Base-by-base conservation (phyloP, 352 stramenopile species). In the Globisporangium takayamanum region DNA sequence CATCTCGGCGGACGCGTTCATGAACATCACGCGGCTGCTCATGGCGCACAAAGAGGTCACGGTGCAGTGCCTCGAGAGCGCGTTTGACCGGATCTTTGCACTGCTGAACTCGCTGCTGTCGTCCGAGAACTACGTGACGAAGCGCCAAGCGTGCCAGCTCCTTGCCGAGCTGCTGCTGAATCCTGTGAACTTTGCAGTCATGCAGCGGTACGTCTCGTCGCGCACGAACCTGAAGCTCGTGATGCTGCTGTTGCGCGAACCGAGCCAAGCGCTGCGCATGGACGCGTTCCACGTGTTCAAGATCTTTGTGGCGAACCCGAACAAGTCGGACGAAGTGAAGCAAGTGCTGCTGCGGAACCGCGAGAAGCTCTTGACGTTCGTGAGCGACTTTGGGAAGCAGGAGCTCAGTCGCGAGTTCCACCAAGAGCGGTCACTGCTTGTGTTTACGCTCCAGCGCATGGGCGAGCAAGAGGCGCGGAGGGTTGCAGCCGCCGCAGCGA, bases 211-310 rank as follows among this genome's bases (percentile, higher is more conserved):
- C 69, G 70, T 93, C 15, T 60, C 78, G 11, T 87, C 80, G 41
- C 73, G 77, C 50, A 70, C 70, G 55, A 88, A 94, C 57, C 68
- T 94, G 30, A 85, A 85, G 67, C 64, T 80, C 25, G 67, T 91
- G 36, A 91, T 94, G 83, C 48, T 87, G 50, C 50, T 92, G 47
- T 62, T 94, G 53, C 80, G 84, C 28, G 80, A 92, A 48, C 73
- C 78, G 0, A 94, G 84, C 60, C 71, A 89, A 52, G 79, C 78
- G 1, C 62, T 94, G 57, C 82, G 78, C 37, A 87, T 90, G 73
- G 84, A 94, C 55, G 82, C 84, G 16, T 94, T 90, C 60, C 77
- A 94, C 58, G 77, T 94, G 49, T 94, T 94, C 60, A 94, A 94
- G 66, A 90, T 94, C 62, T 94, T 94, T 57, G 83, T 94, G 42